Evolutionary conservation across 192 early-diverging fungal genomes (phyloP).

Genomic region (Coemansia sp.): DNA sequence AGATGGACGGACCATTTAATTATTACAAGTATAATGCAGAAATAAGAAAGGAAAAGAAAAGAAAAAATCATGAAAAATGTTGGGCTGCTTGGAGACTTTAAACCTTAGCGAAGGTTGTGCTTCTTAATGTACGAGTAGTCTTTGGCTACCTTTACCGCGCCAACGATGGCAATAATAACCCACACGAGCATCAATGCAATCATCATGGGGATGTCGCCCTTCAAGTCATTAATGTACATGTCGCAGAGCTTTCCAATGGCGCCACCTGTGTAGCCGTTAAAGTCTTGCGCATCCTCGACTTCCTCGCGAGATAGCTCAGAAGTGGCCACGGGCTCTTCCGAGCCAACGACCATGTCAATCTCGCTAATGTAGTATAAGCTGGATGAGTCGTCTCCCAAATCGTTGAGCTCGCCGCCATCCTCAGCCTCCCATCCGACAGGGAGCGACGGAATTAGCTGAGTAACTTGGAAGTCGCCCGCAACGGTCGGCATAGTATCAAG

Average conservation of each 20-base stretch:
- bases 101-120: constrained; percentile 9
- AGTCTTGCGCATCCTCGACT: constrained; percentile 33
- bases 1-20: not conserved
- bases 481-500: not conserved
- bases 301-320: constrained; percentile 26
- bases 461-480: not conserved
- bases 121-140: constrained; percentile 19
- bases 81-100: no score
- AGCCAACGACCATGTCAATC: not conserved
- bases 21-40: constrained; percentile 1
- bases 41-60: constrained; percentile 11
- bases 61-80: not conserved
- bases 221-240: constrained; percentile 26
- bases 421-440: not conserved
- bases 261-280: constrained; percentile 52
- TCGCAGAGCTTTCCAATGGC: constrained; percentile 43
- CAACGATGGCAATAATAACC: constrained; percentile 41
- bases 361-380: constrained; percentile 4
- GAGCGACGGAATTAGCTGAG: not conserved
- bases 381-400: not conserved
- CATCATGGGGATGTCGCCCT: constrained; percentile 31
- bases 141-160: constrained; percentile 22
- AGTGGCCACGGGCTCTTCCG: constrained; percentile 14
- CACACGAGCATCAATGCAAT: constrained; percentile 39
- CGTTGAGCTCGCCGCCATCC: not conserved